phyloP scores from a whole-genome alignment of 306 rosid genomes.

The Rosa rugosa region DNA sequence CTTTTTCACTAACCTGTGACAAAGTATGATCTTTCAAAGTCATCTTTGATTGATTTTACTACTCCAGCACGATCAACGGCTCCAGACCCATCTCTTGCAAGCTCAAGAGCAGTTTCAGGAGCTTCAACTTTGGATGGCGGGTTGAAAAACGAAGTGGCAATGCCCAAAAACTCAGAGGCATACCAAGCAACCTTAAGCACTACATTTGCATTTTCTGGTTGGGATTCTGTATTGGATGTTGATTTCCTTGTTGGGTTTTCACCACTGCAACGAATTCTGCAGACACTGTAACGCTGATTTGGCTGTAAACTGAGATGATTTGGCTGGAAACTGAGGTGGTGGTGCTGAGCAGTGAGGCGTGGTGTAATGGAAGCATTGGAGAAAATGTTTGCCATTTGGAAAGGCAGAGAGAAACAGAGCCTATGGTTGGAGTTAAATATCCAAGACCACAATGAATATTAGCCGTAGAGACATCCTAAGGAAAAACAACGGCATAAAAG shows the following conservation, averaged over 20 bases:
- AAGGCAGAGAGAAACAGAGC: conserved; percentile 5
- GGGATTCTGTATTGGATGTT: conserved; percentile 35
- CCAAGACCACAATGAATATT: conserved; percentile 11
- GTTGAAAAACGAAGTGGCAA: conserved; percentile 77
- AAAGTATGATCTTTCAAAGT: conserved; percentile 55
- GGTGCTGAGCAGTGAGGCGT: conserved; percentile 23
- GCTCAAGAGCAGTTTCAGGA: conserved; percentile 44
- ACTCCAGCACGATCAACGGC: conserved; percentile 49
- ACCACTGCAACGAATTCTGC: conserved; percentile 56
- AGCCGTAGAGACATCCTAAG: conserved; percentile 34
- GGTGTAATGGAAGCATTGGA: conserved; percentile 41
- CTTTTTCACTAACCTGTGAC: conserved; percentile 47
- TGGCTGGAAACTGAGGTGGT: conserved; percentile 25
- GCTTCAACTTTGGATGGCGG: conserved; percentile 40
- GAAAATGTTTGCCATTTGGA: conserved; percentile 37
- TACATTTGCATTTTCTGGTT: conserved; percentile 62
- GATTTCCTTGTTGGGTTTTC: conserved; percentile 37
- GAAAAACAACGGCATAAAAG: neutral
- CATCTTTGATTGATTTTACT: conserved; percentile 51
- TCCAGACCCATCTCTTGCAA: conserved; percentile 41
- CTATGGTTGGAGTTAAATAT: conserved; percentile 20
- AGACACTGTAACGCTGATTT: conserved; percentile 23
- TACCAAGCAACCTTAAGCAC: conserved; percentile 86
- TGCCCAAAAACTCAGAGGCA: conserved; percentile 82
- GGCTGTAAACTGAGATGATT: conserved; percentile 24